Conservation (phyloP, 495 filamentous ascomycete genomes). For the Corynascus novoguineensis region DNA sequence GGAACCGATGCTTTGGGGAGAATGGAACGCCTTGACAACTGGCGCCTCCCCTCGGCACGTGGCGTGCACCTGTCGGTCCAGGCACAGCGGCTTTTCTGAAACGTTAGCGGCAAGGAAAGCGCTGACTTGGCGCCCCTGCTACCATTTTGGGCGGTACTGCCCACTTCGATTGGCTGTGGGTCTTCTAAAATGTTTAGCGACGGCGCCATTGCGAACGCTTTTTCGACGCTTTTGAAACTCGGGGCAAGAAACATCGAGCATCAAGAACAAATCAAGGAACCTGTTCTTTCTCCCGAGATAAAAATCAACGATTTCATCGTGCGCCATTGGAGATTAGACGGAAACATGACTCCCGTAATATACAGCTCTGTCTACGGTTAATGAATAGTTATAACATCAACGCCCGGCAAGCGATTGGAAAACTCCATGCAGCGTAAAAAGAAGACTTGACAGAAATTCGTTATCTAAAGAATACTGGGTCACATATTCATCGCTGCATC, state of each 20-base stretch:
- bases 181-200: neutral
- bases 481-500: neutral
- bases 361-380: too few relatives aligned
- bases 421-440: too few relatives aligned
- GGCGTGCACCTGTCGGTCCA: neutral
- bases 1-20: neutral
- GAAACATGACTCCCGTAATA: too few relatives aligned
- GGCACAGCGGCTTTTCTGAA: slow-evolving; percentile 20
- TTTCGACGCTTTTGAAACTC: slow-evolving; percentile 14
- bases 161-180: slow-evolving; percentile 16
- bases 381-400: too few relatives aligned
- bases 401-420: too few relatives aligned
- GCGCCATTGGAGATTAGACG: too few relatives aligned
- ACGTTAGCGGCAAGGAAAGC: slow-evolving; percentile 21
- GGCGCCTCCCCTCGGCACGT: neutral
- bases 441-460: too few relatives aligned
- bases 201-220: slow-evolving; percentile 8
- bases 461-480: too few relatives aligned
- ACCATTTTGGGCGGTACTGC: slow-evolving; percentile 15
- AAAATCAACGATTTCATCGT: neutral
- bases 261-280: neutral
- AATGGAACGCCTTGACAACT: neutral
- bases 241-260: neutral
- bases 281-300: neutral
- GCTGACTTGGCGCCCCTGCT: slow-evolving; percentile 11